Conservation (phyloP, 306 rosid species). For the Malus sieversii region DNA sequence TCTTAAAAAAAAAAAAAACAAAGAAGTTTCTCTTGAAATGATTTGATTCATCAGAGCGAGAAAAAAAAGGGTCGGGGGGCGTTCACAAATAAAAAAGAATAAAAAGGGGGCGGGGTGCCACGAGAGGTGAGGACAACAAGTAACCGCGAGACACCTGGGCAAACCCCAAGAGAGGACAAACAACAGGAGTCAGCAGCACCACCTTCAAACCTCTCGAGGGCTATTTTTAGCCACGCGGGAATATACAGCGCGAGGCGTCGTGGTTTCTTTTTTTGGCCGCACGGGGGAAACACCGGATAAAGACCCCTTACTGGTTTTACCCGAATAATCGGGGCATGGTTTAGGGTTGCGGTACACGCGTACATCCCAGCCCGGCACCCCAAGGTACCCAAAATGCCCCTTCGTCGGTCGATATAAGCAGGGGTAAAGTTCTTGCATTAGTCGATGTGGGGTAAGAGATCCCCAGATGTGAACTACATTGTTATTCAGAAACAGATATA, state of each 20-base stretch:
- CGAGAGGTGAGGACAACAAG: neutral
- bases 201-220: neutral
- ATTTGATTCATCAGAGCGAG: neutral
- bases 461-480: neutral
- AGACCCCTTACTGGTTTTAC: neutral
- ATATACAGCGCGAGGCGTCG: neutral
- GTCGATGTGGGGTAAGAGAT: neutral
- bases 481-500: no score
- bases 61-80: neutral
- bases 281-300: neutral
- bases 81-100: no score
- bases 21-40: neutral
- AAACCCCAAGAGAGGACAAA: neutral
- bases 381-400: fast-evolving
- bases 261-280: neutral
- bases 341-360: neutral
- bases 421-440: no score
- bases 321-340: neutral
- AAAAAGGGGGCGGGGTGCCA: neutral
- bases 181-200: neutral
- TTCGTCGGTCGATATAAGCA: neutral
- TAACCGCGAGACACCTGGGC: neutral
- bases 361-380: neutral
- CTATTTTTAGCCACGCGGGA: neutral
- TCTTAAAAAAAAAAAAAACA: no score